Evolutionary conservation across 441 rosid genomes (phyloP).

Genomic region (Gossypium schwendimanii): DNA sequence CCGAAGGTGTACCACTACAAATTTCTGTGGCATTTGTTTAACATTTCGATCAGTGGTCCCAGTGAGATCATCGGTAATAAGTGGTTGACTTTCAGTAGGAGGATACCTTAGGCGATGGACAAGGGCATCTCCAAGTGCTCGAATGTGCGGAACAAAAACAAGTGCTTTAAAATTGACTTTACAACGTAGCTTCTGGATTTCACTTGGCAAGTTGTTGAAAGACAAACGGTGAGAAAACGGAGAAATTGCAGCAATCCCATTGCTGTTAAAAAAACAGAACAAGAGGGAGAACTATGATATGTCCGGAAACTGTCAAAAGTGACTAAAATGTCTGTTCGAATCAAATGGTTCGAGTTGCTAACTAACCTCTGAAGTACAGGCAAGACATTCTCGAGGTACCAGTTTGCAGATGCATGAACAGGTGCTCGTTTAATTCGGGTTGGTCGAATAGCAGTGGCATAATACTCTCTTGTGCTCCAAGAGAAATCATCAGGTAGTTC

Average conservation of each 20-base stretch:
- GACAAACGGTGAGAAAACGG: constrained; percentile 93
- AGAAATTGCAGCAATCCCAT: constrained; percentile 85
- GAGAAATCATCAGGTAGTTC: constrained; percentile 74
- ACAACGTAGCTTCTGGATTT: constrained; percentile 74
- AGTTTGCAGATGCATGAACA: constrained; percentile 90
- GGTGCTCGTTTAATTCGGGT: constrained; percentile 92
- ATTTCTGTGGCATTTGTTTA: constrained; percentile 45
- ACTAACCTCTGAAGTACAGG: constrained; percentile 82
- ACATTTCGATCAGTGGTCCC: constrained; percentile 34
- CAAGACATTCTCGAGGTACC: constrained; percentile 87
- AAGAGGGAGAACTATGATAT: background rate
- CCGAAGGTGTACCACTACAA: constrained; percentile 87
- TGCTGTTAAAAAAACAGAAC: constrained; percentile 30
- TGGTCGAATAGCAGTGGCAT: constrained; percentile 65
- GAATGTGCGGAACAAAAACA: constrained; percentile 78
- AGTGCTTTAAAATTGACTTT: constrained; percentile 91
- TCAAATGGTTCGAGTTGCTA: background rate
- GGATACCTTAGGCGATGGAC: constrained; percentile 67
- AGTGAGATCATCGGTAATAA: constrained; percentile 28
- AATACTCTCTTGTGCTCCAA: constrained; percentile 97
- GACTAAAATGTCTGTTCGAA: constrained; percentile 4
- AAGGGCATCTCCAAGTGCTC: constrained; percentile 82
- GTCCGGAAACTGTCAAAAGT: background rate
- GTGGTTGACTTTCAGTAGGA: constrained; percentile 23
- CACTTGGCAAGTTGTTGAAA: constrained; percentile 77